phyloP scores from a whole-genome alignment of 2,329 filamentous ascomycete genomes.

The Esteya vermicola region DNA sequence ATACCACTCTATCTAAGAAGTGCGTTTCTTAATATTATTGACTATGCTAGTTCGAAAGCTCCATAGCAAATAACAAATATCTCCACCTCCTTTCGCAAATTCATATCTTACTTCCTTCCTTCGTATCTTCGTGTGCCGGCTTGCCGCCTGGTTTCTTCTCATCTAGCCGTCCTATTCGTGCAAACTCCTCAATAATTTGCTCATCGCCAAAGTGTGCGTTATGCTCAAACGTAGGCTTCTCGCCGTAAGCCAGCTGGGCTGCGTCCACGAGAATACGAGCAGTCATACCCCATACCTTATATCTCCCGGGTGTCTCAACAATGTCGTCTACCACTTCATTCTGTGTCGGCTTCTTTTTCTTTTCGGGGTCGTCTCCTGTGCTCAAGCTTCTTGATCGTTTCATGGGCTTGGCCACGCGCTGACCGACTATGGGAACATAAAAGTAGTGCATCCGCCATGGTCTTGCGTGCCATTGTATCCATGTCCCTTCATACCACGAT shows the following conservation, averaged over 20 bases:
- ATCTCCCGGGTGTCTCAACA: constrained; percentile 32
- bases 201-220: constrained; percentile 39
- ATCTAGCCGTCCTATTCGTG: constrained; percentile 28
- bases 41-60: no score
- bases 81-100: constrained; percentile 8
- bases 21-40: no score
- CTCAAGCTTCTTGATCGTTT: constrained; percentile 10
- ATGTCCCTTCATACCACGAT: constrained; percentile 74
- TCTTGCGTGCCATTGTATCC: constrained; percentile 64
- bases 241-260: constrained; percentile 67
- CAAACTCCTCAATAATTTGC: constrained; percentile 30
- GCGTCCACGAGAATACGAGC: constrained; percentile 80
- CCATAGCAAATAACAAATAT: not conserved
- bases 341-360: constrained; percentile 1
- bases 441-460: constrained; percentile 89
- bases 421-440: constrained; percentile 65
- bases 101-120: constrained; percentile 24
- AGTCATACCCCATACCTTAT: constrained; percentile 92
- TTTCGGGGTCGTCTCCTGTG: not conserved
- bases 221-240: constrained; percentile 73
- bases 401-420: constrained; percentile 49
- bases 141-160: constrained; percentile 24
- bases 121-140: constrained; percentile 19
- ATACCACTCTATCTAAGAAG: no score
- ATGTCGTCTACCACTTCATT: constrained; percentile 5